Evolutionary conservation across 345 rosid species (phyloP).

Genomic region (Camelina neglecta): DNA sequence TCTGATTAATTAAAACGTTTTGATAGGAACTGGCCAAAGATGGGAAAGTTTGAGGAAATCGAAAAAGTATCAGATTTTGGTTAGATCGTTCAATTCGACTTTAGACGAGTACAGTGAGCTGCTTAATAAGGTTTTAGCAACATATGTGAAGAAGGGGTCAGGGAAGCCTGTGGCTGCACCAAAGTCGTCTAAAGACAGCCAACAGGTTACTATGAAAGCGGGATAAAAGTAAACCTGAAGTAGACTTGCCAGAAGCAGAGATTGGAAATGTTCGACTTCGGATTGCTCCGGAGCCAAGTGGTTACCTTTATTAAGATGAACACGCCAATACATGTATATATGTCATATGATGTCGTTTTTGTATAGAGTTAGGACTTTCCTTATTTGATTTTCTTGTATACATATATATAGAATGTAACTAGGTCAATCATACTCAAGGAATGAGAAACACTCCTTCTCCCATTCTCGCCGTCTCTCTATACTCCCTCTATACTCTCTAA

Average conservation of each 20-base stretch:
- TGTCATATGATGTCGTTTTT: too few species aligned
- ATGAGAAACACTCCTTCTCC: too few species aligned
- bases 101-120: constrained; percentile 60
- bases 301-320: constrained; percentile 63
- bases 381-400: too few species aligned
- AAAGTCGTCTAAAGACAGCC: constrained; percentile 57
- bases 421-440: too few species aligned
- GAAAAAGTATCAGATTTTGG: constrained; percentile 77
- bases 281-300: constrained; percentile 98
- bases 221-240: constrained; percentile 71
- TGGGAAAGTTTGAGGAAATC: constrained; percentile 98
- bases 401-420: too few species aligned
- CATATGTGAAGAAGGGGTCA: constrained; percentile 60
- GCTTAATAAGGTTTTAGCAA: constrained; percentile 55
- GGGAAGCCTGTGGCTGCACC: constrained; percentile 59
- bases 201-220: constrained; percentile 48
- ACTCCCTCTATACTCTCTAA: too few species aligned
- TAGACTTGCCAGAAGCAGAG: constrained; percentile 86
- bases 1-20: background rate
- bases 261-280: constrained; percentile 78
- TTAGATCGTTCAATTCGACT: constrained; percentile 85
- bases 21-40: constrained; percentile 72
- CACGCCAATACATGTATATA: too few species aligned
- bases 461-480: too few species aligned
- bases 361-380: too few species aligned